Percentiles rank a stretch among this genome's conserved stretches.
These are phyloP conservation scores for Populus deltoides DNA, from an alignment of 345 rosid genomes.

Conservation along the genomic window DNA sequence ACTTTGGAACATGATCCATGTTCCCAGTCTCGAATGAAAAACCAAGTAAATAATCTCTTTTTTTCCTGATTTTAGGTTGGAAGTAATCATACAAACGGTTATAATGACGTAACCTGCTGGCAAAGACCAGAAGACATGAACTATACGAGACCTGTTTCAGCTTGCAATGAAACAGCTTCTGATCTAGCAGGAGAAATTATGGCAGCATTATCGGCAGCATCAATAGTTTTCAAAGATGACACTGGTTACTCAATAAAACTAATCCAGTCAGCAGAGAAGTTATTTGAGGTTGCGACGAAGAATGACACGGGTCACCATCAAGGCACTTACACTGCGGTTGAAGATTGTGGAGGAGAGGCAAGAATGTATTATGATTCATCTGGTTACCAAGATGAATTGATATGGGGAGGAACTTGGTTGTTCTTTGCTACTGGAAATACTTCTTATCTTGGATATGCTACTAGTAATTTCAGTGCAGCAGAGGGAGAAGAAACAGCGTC, in stretches of 20 bases:
- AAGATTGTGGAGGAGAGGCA: constrained; percentile 48
- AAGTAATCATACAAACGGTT: constrained; percentile 23
- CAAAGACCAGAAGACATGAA: constrained; percentile 66
- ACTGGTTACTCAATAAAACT: constrained; percentile 31
- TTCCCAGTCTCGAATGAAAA: not conserved
- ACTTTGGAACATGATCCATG: not conserved
- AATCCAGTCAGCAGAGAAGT: constrained; percentile 31
- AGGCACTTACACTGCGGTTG: constrained; percentile 30
- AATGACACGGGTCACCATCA: constrained; percentile 21
- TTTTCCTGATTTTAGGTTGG: constrained; percentile 46
- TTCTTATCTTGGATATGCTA: constrained; percentile 45
- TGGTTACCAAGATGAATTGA: constrained; percentile 48
- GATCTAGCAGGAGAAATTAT: constrained; percentile 57
- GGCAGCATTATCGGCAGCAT: constrained; percentile 58
- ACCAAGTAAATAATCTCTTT: not conserved
- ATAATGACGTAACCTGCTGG: constrained; percentile 54
- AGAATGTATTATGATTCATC: constrained; percentile 46
- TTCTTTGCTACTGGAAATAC: constrained; percentile 54
- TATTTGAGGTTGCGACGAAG: constrained; percentile 32
- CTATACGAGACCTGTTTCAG: constrained; percentile 42
- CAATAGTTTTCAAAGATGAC: constrained; percentile 51
- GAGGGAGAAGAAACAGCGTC: constrained; percentile 28
- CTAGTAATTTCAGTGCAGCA: constrained; percentile 35
- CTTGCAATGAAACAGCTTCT: constrained; percentile 39
- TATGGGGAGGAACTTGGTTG: constrained; percentile 66